Conservation (phyloP, 805 yeast species). For the Candida schatavii region DNA sequence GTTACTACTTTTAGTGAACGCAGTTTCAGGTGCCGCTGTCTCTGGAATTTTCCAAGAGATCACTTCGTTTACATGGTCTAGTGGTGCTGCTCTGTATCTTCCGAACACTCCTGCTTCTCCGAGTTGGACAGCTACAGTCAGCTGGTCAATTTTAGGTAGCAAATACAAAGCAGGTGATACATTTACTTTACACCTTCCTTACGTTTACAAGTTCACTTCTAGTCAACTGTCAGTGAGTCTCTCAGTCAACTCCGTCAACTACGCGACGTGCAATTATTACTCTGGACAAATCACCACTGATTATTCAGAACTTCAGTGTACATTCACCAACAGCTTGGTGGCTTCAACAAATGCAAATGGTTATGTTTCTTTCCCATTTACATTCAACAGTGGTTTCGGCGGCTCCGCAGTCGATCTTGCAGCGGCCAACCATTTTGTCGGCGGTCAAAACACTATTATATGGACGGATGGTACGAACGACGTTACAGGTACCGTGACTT, state of each 20-base stretch:
- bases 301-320: constrained; percentile 2
- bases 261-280: constrained; percentile 10
- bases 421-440: constrained; percentile 6
- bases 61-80: not conserved
- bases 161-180: constrained; percentile 23
- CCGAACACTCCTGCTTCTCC: not conserved
- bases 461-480: constrained; percentile 14
- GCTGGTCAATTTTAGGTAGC: constrained; percentile 18
- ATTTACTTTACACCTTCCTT: constrained; percentile 23
- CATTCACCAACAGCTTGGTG: not conserved
- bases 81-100: not conserved
- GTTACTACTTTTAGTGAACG: not conserved
- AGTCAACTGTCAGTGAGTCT: constrained; percentile 9
- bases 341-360: not conserved
- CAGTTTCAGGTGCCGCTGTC: not conserved
- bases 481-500: constrained; percentile 10
- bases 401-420: constrained; percentile 9
- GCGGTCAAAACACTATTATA: constrained; percentile 14
- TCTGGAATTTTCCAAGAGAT: not conserved
- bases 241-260: constrained; percentile 3
- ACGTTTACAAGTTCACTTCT: constrained; percentile 21
- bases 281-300: constrained; percentile 7
- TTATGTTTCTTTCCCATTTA: not conserved
- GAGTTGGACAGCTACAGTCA: constrained; percentile 18
- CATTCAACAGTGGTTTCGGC: not conserved